These are phyloP conservation scores for Ramichloridium luteum DNA, from an alignment of 2,329 filamentous ascomycete species.

Conservation along the genomic window DNA sequence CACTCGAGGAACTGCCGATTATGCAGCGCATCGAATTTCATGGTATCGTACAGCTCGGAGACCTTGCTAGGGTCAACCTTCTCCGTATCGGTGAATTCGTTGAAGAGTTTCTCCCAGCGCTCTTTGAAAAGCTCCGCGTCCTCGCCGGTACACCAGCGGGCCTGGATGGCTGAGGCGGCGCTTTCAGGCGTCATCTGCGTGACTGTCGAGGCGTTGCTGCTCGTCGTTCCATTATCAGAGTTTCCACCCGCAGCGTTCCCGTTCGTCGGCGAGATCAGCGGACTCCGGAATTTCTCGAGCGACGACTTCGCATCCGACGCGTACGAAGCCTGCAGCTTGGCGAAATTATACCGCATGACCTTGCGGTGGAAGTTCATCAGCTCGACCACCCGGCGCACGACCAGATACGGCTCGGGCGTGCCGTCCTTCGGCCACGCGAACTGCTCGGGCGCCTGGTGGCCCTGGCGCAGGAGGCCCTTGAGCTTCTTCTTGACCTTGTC, in stretches of 20 bases:
- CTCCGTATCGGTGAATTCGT: conserved; percentile 89
- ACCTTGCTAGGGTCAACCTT: conserved; percentile 99
- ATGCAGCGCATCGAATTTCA: conserved; percentile 98
- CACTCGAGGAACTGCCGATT: conserved; percentile 94
- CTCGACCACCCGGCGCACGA: conserved; percentile 82
- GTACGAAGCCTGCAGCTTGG: conserved; percentile 52
- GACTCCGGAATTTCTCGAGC: conserved; percentile 38
- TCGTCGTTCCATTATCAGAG: conserved; percentile 3
- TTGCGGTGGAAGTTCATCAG: conserved; percentile 94
- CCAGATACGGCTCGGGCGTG: conserved; percentile 85
- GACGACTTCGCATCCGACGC: conserved; percentile 50
- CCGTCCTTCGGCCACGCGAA: conserved; percentile 94
- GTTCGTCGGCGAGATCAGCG: conserved; percentile 36
- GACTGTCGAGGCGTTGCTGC: no score
- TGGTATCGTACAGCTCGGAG: conserved; percentile 94
- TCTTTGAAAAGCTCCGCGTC: conserved; percentile 91
- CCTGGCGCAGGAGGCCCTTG: conserved; percentile 80
- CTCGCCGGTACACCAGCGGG: conserved; percentile 92
- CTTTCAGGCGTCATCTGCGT: conserved; percentile 5
- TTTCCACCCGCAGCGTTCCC: no score
- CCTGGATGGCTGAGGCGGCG: conserved; percentile 48
- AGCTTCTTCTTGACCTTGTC: conserved; percentile 99
- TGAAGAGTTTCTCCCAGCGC: conserved; percentile 95
- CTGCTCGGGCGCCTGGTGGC: conserved; percentile 83
- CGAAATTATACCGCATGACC: conserved; percentile 91